phyloP scores from a whole-genome alignment of 2,329 filamentous ascomycete genomes.

The Beauveria sp. region DNA sequence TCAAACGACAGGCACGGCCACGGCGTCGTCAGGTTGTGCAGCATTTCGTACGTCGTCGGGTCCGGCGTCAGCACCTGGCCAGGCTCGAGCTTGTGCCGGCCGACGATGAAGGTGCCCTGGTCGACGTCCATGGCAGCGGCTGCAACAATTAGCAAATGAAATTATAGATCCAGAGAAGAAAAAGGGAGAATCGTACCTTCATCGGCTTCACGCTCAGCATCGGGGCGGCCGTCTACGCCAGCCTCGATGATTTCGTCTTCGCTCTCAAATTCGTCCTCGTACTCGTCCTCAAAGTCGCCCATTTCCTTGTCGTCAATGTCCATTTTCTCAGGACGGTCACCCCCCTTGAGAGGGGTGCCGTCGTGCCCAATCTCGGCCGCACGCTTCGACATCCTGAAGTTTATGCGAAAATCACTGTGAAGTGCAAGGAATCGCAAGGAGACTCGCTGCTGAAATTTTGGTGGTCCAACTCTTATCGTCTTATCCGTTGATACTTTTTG shows the following conservation, averaged over 20 bases:
- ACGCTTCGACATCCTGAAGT: constrained; percentile 50
- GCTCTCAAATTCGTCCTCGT: constrained; percentile 84
- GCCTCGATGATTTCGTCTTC: constrained; percentile 89
- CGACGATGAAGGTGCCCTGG: constrained; percentile 91
- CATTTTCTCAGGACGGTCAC: constrained; percentile 54
- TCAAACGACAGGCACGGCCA: constrained; percentile 98
- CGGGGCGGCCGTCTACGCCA: constrained; percentile 84
- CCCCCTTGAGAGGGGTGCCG: constrained; percentile 49
- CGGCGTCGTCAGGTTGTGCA: constrained; percentile 85
- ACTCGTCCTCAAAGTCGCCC: constrained; percentile 91
- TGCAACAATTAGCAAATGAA: constrained; percentile 20
- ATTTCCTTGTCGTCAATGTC: constrained; percentile 60
- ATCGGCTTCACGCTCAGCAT: constrained; percentile 86
- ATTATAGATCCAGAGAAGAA: constrained; percentile 17
- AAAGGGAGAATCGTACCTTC: constrained; percentile 45
- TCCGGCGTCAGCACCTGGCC: constrained; percentile 90
- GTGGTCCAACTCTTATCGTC: constrained; percentile 6
- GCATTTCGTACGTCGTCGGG: constrained; percentile 92
- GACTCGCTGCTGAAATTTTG: not conserved
- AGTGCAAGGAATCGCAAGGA: not conserved
- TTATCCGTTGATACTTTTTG: constrained; percentile 7
- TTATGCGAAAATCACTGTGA: not conserved
- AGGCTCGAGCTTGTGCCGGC: constrained; percentile 80
- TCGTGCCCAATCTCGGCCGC: constrained; percentile 42
- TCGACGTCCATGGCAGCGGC: constrained; percentile 76